Conservation (phyloP, 2,329 filamentous ascomycete species). For the Penicillium sp. region DNA sequence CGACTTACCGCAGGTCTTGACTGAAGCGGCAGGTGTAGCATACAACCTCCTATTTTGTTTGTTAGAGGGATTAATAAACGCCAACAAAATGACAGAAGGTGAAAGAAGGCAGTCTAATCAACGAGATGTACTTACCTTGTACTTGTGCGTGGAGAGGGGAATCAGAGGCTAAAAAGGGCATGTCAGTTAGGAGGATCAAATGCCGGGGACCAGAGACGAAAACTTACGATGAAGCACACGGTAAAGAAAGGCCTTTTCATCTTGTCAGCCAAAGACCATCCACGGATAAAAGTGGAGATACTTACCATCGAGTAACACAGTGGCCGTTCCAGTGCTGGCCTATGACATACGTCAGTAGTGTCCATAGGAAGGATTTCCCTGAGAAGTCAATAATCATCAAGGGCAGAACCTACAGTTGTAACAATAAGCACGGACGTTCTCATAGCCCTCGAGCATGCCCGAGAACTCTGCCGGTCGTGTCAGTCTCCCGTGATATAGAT, state of each 20-base stretch:
- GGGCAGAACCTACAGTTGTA: slow-evolving; percentile 41
- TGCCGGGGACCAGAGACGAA: not conserved
- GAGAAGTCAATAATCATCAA: not conserved
- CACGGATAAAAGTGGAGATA: not conserved
- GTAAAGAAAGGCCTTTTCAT: slow-evolving; percentile 44
- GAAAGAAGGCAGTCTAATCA: not conserved
- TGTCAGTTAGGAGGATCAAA: slow-evolving; percentile 9
- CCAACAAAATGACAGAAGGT: not conserved
- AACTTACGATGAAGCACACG: slow-evolving; percentile 43
- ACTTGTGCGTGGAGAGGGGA: slow-evolving; percentile 40
- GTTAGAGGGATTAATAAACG: not conserved
- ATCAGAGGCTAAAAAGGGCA: slow-evolving; percentile 34
- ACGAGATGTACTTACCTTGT: slow-evolving; percentile 29
- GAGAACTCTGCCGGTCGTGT: slow-evolving; percentile 40
- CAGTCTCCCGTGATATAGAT: slow-evolving; percentile 9
- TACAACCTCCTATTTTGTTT: slow-evolving; percentile 35
- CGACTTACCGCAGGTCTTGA: slow-evolving; percentile 36
- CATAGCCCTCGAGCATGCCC: slow-evolving; percentile 45
- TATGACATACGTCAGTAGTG: slow-evolving; percentile 9
- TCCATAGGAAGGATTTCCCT: not conserved
- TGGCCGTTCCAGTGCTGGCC: slow-evolving; percentile 47
- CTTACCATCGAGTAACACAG: slow-evolving; percentile 45
- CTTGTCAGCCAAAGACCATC: slow-evolving; percentile 6
- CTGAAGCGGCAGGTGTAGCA: slow-evolving; percentile 40
- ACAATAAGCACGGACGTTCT: slow-evolving; percentile 46